Percentiles rank a stretch among this genome's conserved stretches.
phyloP scores from a whole-genome alignment of 148 eudicot species.

The Camellia japonica region DNA sequence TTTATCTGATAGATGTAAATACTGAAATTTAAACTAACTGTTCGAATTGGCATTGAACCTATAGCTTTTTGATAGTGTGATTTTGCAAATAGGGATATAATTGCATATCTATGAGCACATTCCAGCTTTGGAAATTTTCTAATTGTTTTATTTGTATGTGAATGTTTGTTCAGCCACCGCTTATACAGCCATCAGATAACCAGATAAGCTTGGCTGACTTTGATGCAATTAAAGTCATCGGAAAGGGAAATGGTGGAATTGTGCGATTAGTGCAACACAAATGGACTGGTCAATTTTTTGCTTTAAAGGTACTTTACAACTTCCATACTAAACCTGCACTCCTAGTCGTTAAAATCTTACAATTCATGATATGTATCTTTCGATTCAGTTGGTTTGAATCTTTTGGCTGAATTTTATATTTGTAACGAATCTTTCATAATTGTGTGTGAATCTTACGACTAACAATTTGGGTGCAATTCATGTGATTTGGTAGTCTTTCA shows the following conservation, averaged over 20 bases:
- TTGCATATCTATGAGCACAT: not conserved
- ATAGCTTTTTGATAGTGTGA: not conserved
- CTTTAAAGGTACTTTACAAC: slow-evolving; percentile 67
- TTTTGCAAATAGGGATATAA: no score
- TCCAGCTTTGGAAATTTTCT: not conserved
- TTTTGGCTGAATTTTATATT: no score
- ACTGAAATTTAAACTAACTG: not conserved
- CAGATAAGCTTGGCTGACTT: slow-evolving; percentile 94
- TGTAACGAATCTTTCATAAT: no score
- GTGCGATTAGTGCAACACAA: slow-evolving; percentile 97
- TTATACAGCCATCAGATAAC: slow-evolving; percentile 82
- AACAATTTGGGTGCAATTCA: no score
- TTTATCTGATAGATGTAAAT: not conserved
- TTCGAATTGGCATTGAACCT: not conserved
- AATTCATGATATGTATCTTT: no score
- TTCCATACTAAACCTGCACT: not conserved
- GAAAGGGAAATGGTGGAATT: slow-evolving; percentile 88
- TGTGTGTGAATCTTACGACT: no score
- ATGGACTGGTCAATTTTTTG: slow-evolving; percentile 97
- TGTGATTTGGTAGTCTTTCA: no score
- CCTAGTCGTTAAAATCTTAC: no score
- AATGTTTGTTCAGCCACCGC: slow-evolving; percentile 60
- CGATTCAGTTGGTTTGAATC: no score
- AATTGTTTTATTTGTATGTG: slow-evolving; percentile 1
- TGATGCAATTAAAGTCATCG: slow-evolving; percentile 86